A percentile compares a stretch with the other conserved stretches of the same genome.
Evolutionary conservation across 176 grass and related monocot species (phyloP).

Genomic region (Aegilops speltoides): DNA sequence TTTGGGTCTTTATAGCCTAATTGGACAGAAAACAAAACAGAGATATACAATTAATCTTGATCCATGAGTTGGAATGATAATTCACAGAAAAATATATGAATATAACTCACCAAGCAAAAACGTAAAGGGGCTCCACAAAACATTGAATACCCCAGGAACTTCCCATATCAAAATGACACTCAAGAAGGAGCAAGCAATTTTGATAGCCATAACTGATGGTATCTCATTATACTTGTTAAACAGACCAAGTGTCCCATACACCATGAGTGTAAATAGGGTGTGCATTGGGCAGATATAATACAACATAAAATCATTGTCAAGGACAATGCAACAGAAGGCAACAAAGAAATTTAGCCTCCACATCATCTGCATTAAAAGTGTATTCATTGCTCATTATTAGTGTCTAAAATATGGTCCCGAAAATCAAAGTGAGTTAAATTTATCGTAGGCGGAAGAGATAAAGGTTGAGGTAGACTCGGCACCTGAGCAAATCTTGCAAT

Average conservation of each 20-base stretch:
- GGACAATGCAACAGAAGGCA: slow-evolving; percentile 78
- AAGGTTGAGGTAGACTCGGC: slow-evolving; percentile 6
- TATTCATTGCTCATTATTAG: background rate
- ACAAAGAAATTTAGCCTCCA: slow-evolving; percentile 81
- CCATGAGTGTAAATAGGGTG: slow-evolving; percentile 85
- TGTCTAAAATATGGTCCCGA: background rate
- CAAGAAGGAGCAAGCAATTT: slow-evolving; percentile 76
- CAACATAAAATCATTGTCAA: slow-evolving; percentile 77
- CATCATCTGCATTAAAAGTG: slow-evolving; percentile 70
- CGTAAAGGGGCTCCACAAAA: slow-evolving; percentile 81
- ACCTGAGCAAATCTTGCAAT: slow-evolving; percentile 77
- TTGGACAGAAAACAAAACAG: background rate
- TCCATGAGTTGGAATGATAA: background rate
- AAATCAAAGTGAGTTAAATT: background rate
- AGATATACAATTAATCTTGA: background rate
- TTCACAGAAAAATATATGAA: background rate
- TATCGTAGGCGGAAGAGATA: background rate
- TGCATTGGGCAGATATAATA: slow-evolving; percentile 95
- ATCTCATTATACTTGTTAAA: slow-evolving; percentile 95
- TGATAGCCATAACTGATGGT: slow-evolving; percentile 75
- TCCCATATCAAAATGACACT: slow-evolving; percentile 94
- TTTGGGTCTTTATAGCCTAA: slow-evolving; percentile 90
- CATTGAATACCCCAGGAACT: slow-evolving; percentile 79
- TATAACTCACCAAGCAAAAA: slow-evolving; percentile 74
- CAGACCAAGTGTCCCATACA: slow-evolving; percentile 85